These are phyloP conservation scores for Diutina rugosa DNA, from an alignment of 1,139 yeast species.

Conservation along the genomic window DNA sequence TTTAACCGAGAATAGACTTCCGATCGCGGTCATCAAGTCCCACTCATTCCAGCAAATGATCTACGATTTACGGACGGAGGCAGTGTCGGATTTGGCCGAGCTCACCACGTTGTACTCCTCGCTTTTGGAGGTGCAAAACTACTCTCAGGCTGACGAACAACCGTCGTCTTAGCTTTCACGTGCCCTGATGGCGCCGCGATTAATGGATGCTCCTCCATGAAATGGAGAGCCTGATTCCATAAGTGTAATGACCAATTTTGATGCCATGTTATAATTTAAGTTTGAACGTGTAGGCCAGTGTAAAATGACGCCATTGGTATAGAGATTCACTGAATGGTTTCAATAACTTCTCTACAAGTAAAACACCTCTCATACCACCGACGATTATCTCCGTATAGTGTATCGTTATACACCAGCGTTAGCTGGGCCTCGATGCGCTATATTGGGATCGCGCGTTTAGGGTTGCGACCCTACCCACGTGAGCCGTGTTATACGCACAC, in stretches of 20 bases:
- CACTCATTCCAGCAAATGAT: constrained; percentile 41
- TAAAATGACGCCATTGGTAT: too few species aligned
- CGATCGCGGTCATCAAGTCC: constrained; percentile 33
- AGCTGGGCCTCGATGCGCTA: too few species aligned
- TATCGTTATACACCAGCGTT: too few species aligned
- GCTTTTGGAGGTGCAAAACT: constrained; percentile 24
- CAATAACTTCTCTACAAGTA: too few species aligned
- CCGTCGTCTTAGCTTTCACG: neutral
- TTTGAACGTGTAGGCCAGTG: too few species aligned
- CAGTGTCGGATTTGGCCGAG: constrained; percentile 33
- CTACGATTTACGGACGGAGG: constrained; percentile 35
- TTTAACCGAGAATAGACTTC: constrained; percentile 37
- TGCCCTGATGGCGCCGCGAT: neutral
- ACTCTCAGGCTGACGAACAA: neutral
- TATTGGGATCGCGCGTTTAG: neutral
- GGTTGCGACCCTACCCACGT: neutral
- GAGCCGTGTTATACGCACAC: neutral
- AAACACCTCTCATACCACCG: too few species aligned
- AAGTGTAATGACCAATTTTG: too few species aligned
- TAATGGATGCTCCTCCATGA: too few species aligned
- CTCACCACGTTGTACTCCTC: constrained; percentile 33
- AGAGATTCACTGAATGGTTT: too few species aligned
- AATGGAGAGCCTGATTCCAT: too few species aligned
- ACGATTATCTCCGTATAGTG: too few species aligned
- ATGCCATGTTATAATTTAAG: too few species aligned